Conservation (phyloP, 306 rosid genomes). For the Cicer judaicum region DNA sequence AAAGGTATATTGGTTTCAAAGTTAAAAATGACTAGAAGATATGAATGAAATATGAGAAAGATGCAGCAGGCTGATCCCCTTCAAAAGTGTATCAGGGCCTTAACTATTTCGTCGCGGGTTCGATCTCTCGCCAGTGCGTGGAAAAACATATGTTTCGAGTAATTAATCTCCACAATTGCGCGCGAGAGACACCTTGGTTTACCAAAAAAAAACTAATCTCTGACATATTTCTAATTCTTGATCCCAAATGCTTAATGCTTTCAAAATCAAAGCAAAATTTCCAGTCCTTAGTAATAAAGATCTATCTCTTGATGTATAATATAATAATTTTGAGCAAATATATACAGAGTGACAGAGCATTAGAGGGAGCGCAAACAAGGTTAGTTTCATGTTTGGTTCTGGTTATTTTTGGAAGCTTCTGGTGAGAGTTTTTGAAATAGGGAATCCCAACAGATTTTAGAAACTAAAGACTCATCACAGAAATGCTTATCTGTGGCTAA, state of each 20-base stretch:
- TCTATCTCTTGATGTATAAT: slow-evolving; percentile 5
- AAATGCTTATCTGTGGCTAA: slow-evolving; percentile 13
- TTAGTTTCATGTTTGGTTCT: background rate
- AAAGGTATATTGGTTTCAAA: slow-evolving; percentile 2
- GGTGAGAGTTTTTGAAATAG: background rate
- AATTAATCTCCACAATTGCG: no score
- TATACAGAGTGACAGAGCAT: slow-evolving; percentile 16
- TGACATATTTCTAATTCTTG: slow-evolving; percentile 13
- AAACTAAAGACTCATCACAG: slow-evolving; percentile 21
- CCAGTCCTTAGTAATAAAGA: slow-evolving; percentile 26
- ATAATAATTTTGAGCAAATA: slow-evolving; percentile 31
- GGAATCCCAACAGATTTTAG: background rate
- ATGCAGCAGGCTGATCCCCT: slow-evolving; percentile 12
- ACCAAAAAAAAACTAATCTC: slow-evolving; percentile 7
- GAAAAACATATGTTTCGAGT: no score
- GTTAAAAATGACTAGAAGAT: slow-evolving; percentile 16
- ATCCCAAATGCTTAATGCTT: slow-evolving; percentile 21
- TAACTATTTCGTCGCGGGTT: no score
- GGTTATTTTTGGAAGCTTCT: slow-evolving; percentile 11
- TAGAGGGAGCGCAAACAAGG: background rate
- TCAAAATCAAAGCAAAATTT: slow-evolving; percentile 19
- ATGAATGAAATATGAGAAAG: slow-evolving; percentile 26
- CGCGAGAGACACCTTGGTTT: no score
- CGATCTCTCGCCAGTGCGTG: no score
- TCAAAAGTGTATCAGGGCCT: slow-evolving; percentile 19